Evolutionary conservation across 2,329 filamentous ascomycete species (phyloP), one percentile per base, ranked within the genome.

Genomic region (Trichoderma sp.): DNA sequence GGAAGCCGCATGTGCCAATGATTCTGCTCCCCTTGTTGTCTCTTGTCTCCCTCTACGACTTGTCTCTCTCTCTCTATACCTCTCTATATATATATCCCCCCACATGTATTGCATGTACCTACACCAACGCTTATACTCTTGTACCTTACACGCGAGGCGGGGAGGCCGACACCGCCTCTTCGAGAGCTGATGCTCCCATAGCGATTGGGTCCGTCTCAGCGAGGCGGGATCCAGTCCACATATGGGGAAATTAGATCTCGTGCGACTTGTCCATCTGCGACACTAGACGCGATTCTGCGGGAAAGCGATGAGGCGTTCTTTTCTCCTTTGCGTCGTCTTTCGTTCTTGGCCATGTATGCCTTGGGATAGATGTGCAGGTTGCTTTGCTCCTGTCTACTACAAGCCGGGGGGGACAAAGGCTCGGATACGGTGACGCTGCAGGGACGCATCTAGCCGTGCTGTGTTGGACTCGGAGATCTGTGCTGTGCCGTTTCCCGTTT

Each of bases 121-220:
- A 52, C 39, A 60, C 45, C 48, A 28, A 47, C 30, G 48, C 45
- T 48, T 50, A 15, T 41, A 39, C 34, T 39, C 34, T 39, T 51
- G 39, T 51, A 62, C 48, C 52, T 50, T 43, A 48, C 65, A 59
- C 61, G 50, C 65, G 56, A 64, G 65, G 41, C 65, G 64, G 64
- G 19, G 52, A 64, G 26, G 43, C 64, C 64, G 64, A 66, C 50
- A 65, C 64, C 62, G 45, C 52, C 24, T 44, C 34, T 51, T 52
- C 21, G 45, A 51, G 62, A 59, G 62, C 30, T 41, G 50, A 50
- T 54, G 28, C 48, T 41, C 28, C 30, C n/a, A 52, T 34, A 48
- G 64, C 57, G 64, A 65, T 65, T 65, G 64, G 64, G 30, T 65
- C 51, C 64, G 15, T 41, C 26, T n/a, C 64, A 56, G 64, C 57